Percentiles rank a stretch among this genome's conserved stretches.
Evolutionary conservation across 108 stramenopile species (phyloP).

Genomic region (Asterionellopsis glacialis): DNA sequence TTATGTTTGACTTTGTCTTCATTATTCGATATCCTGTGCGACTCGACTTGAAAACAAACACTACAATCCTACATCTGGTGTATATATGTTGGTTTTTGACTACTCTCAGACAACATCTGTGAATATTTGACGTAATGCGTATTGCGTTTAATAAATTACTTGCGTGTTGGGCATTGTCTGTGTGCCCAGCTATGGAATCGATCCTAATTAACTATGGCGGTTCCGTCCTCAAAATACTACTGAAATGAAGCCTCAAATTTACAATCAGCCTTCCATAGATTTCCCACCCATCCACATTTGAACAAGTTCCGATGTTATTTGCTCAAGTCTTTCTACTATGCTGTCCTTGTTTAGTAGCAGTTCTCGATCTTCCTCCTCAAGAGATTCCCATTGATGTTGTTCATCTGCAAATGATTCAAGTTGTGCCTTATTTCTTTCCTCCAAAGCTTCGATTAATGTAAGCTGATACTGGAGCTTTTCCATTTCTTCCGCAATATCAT

Average conservation of each 20-base stretch:
- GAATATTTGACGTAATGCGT: too few relatives aligned
- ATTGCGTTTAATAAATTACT: too few relatives aligned
- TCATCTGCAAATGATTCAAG: conserved; percentile 46
- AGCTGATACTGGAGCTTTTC: conserved; percentile 23
- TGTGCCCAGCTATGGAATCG: too few relatives aligned
- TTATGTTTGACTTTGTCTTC: too few relatives aligned
- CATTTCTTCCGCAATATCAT: conserved; percentile 17
- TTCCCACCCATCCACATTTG: conserved; percentile 29
- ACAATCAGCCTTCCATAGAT: conserved; percentile 19
- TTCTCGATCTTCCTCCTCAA: conserved; percentile 33
- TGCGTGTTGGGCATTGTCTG: too few relatives aligned
- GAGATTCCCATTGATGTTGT: conserved; percentile 51
- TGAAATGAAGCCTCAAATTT: neutral
- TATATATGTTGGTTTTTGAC: too few relatives aligned
- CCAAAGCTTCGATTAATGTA: conserved; percentile 27
- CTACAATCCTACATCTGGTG: too few relatives aligned
- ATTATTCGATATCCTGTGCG: too few relatives aligned
- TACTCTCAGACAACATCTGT: too few relatives aligned
- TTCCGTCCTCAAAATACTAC: too few relatives aligned
- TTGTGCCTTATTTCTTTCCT: conserved; percentile 37
- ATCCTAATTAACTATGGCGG: too few relatives aligned
- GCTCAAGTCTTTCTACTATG: conserved; percentile 16
- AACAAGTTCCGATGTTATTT: conserved; percentile 23
- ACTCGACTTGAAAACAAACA: too few relatives aligned
- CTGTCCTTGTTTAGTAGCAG: conserved; percentile 24